phyloP scores from a whole-genome alignment of 2,329 filamentous ascomycete genomes.

The Ceratocystis eucalypticola region DNA sequence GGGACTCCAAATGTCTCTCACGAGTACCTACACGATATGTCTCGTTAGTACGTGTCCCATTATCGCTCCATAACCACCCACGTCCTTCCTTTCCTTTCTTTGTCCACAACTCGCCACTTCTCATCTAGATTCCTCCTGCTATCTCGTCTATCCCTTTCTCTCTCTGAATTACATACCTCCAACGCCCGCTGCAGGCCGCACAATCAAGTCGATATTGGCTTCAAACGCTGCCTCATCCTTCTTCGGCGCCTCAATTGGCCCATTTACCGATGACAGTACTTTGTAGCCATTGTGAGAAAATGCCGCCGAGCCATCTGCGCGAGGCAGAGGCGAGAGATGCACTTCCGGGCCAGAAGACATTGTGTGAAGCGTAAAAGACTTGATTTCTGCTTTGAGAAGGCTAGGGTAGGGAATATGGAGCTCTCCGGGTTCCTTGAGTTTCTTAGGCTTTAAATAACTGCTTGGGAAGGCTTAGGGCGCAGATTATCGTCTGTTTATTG shows the following conservation, averaged over 20 bases:
- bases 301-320: slow-evolving; percentile 66
- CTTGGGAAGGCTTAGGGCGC: background rate
- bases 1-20: slow-evolving; percentile 68
- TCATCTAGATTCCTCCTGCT: background rate
- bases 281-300: slow-evolving; percentile 66
- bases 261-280: slow-evolving; percentile 77
- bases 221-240: slow-evolving; percentile 87
- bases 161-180: slow-evolving; percentile 43
- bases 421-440: background rate
- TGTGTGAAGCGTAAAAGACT: background rate
- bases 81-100: background rate
- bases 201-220: slow-evolving; percentile 75
- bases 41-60: slow-evolving; percentile 17
- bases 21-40: slow-evolving; percentile 42
- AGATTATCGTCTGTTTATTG: no score
- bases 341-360: slow-evolving; percentile 34
- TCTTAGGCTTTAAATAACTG: background rate
- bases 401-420: background rate
- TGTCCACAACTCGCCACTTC: background rate
- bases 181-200: slow-evolving; percentile 73
- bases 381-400: background rate
- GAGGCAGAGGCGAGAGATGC: slow-evolving; percentile 46
- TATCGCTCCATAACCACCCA: background rate
- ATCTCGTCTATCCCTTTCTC: background rate
- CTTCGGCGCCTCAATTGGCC: slow-evolving; percentile 77